phyloP scores from a whole-genome alignment of 2,329 filamentous ascomycete genomes.

The Trichophyton simii region DNA sequence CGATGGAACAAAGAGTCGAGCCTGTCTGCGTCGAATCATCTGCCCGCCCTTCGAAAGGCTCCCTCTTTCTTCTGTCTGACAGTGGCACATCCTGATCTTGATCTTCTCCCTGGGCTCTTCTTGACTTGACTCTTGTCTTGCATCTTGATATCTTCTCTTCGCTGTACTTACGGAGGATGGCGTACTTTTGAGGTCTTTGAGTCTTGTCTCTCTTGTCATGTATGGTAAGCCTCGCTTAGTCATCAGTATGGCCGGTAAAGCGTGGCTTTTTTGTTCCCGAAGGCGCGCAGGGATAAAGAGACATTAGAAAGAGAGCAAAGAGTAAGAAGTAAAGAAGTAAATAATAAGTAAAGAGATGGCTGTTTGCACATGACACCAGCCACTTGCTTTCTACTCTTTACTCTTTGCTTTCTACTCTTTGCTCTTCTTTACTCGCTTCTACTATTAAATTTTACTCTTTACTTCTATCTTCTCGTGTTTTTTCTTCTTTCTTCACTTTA shows the following conservation, averaged over 20 bases:
- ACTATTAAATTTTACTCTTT: neutral
- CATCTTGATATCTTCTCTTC: too few relatives aligned
- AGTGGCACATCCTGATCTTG: neutral
- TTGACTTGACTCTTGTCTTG: neutral
- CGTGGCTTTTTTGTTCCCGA: neutral
- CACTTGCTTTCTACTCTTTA: neutral
- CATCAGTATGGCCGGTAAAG: neutral
- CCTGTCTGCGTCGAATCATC: neutral
- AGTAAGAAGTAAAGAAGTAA: too few relatives aligned
- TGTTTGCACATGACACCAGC: neutral
- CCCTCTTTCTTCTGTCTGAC: too few relatives aligned
- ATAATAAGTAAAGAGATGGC: too few relatives aligned
- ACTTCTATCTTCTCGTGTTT: neutral
- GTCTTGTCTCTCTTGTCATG: neutral
- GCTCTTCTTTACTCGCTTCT: neutral
- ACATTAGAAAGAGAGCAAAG: neutral
- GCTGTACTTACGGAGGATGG: too few relatives aligned
- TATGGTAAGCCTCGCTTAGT: neutral
- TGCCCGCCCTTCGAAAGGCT: neutral
- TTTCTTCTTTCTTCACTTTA: neutral
- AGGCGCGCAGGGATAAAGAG: neutral
- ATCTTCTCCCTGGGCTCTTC: neutral
- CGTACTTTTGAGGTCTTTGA: too few relatives aligned
- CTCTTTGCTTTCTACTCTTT: slow-evolving; percentile 3
- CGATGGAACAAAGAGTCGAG: neutral